Evolutionary conservation across 495 filamentous ascomycete species (phyloP), one percentile per base, ranked within the genome.

Genomic region (Penicillium fimorum): DNA sequence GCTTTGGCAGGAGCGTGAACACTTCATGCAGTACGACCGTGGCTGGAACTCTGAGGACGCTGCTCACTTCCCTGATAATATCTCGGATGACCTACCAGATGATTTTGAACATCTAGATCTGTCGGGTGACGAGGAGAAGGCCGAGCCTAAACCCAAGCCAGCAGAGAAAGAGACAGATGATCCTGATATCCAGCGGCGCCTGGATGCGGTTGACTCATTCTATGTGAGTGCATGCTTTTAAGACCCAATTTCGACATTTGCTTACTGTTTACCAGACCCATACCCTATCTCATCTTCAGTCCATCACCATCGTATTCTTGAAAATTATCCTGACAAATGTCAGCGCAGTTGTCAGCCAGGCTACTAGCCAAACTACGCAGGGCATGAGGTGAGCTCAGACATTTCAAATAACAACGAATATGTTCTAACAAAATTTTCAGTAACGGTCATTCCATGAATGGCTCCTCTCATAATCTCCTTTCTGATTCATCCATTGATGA

Each of bases 1-100:
- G 70, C 76, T 98, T 33, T 98, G 94, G 94, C 85, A 95, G 61
- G 93, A 96, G 69, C 81, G 93, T 38, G 91, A 96, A 65, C 82
- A 79, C 41, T 97, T 92, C 58, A 87, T 96, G 73, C 91, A 88
- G 65, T 93, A 89, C 57, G 92, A 97, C 58, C 80, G 94, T 38
- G 93, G 93, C 4, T 97, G 91, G 90, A 84, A 87, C 45, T 75
- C 76, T 0, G 82, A 87, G 40, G 74, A 83, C 2, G 68, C 76
- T 4, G 73, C 47, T n/a, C 54, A 44, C 13, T 43, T 58, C 27
- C 59, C 57, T 15, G 59, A 76, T 17, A 77, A 82, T 59, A 64
- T 80, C 2, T 78, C 82, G 12, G 85, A 71, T 12, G 57, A 62
- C 51, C 10, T 61, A 9, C 47, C 50, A 2, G 49, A 54, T 3